Evolutionary conservation across 2,329 filamentous ascomycete genomes (phyloP), one percentile per base, ranked within the genome.

Genomic region (Thielaviopsis populi): DNA sequence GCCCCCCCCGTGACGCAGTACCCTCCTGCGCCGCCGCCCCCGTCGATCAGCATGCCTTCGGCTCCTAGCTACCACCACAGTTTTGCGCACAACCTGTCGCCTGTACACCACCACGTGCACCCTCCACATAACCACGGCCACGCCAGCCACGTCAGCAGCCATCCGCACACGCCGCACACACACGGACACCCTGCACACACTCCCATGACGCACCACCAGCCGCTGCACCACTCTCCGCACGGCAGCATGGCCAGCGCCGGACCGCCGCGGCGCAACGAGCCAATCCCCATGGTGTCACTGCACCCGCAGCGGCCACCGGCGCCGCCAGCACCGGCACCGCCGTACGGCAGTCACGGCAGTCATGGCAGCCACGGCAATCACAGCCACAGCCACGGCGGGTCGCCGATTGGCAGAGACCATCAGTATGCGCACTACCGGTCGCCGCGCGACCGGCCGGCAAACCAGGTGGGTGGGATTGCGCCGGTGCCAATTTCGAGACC

Each of bases 41-140:
- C 70, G 5, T 75, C 72, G 66, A 69, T 67, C 65, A 75, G 74
- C 62, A 73, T 73, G 17, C 72, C 63, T 7, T 71, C 72, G 5
- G 71, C 73, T 4, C 69, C 73, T 17, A 56, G 48, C 41, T 61
- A 62, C 41, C 61, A 63, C 53, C 62, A 66, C 37, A 42, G 58
- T 24, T 59, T 27, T 4, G 30, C 56, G 33, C 58, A 50, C 11
- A 41, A 62, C 8, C 58, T 62, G 10, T 42, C 64, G 37, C 48
- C 63, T 40, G 33, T 62, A 2, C 48, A 62, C 24, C 62, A 63
- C 24, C 61, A 64, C 27, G n/a, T 37, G 42, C 60, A 63, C 24
- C 65, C 54, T 2, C 69, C 59, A 1, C 62, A 54, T 6, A 61
- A 61, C 58, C 54, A 50, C 22, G 30, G 22, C 0, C 64, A 63